Conservation (phyloP, 306 rosid species). For the Quercus agrifolia region DNA sequence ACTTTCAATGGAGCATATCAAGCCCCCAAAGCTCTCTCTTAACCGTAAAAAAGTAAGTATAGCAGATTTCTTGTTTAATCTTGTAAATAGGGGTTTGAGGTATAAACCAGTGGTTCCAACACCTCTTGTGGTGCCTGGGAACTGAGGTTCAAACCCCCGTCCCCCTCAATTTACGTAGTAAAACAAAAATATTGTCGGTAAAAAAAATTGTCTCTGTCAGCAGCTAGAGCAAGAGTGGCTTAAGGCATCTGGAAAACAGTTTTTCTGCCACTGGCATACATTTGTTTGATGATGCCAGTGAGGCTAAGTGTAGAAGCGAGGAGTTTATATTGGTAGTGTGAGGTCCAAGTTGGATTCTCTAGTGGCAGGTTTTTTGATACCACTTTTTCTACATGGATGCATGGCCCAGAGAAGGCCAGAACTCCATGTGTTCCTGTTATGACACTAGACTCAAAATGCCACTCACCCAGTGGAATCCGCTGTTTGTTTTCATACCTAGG, state of each 20-base stretch:
- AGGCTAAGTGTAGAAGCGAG: neutral
- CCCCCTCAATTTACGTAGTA: neutral
- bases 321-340: neutral
- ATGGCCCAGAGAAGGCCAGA: neutral
- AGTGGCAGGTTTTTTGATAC: neutral
- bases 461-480: neutral
- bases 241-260: neutral
- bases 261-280: neutral
- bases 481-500: neutral
- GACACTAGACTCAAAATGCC: neutral
- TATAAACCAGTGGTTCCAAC: too few relatives aligned
- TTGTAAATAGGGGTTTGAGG: too few relatives aligned
- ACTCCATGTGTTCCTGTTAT: neutral
- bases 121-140: too few relatives aligned
- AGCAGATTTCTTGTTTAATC: slow-evolving; percentile 21
- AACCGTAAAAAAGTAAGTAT: slow-evolving; percentile 40
- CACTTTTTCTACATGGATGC: neutral
- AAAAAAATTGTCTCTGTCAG: neutral
- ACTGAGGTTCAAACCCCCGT: too few relatives aligned
- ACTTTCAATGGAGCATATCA: slow-evolving; percentile 5
- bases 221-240: neutral
- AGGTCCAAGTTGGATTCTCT: neutral
- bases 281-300: neutral
- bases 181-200: neutral
- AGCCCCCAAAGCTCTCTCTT: slow-evolving; percentile 23